A percentile compares a stretch with the other conserved stretches of the same genome.
Evolutionary conservation across 306 rosid species (phyloP).

Genomic region (Pterocarpus santalinus): DNA sequence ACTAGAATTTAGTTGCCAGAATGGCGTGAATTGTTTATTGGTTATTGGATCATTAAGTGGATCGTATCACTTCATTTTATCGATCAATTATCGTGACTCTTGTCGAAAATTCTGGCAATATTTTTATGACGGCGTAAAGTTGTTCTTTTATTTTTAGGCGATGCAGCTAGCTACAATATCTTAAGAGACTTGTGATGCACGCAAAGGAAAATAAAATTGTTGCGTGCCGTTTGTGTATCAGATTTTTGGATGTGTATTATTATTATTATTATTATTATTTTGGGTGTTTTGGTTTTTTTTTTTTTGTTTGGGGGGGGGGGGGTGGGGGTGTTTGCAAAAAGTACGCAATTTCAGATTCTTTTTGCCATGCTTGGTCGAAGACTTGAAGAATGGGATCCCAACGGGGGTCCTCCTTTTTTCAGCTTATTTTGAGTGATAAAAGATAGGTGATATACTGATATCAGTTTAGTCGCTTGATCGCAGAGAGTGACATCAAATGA

Average conservation of each 20-base stretch:
- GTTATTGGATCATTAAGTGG: too few species aligned
- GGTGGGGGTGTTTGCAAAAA: too few species aligned
- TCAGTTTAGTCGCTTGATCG: neutral
- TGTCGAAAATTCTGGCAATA: too few species aligned
- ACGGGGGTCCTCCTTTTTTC: neutral
- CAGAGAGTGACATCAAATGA: neutral
- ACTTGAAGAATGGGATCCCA: neutral
- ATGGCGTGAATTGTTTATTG: too few species aligned
- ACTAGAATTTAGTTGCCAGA: too few species aligned
- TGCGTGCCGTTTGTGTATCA: neutral
- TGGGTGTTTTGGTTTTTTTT: too few species aligned
- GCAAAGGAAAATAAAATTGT: neutral
- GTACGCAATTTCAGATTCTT: neutral
- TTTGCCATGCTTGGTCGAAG: neutral
- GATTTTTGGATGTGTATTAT: neutral
- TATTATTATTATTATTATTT: too few species aligned
- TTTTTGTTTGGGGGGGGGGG: too few species aligned
- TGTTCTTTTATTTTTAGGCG: neutral
- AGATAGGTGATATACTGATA: neutral
- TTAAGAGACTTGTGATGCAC: neutral
- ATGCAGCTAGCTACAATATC: neutral
- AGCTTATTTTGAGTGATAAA: neutral
- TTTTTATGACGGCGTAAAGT: too few species aligned
- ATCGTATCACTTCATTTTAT: too few species aligned
- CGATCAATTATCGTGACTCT: too few species aligned